Evolutionary conservation across 2,329 filamentous ascomycete species (phyloP).

Genomic region (Ophiostoma himal-ulmi): DNA sequence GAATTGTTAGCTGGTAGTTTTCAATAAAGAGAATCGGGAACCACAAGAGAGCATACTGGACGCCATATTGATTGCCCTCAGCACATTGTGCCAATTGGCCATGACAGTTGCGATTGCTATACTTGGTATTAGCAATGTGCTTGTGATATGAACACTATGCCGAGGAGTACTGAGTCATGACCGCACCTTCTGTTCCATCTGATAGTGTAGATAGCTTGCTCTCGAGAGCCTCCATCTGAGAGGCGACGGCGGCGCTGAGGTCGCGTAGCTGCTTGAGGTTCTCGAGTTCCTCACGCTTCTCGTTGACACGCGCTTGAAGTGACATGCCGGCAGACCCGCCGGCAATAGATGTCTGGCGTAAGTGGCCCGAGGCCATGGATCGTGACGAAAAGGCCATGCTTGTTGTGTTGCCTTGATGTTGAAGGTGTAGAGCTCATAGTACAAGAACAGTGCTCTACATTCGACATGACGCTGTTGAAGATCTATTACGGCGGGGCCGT

Average conservation of each 20-base stretch:
- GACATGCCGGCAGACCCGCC: constrained; percentile 51
- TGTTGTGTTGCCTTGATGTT: not conserved
- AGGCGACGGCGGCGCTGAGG: constrained; percentile 69
- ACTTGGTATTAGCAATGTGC: not conserved
- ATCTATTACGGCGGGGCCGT: constrained; percentile 16
- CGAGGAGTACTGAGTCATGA: not conserved
- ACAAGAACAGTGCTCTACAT: not conserved
- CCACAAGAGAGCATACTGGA: constrained; percentile 54
- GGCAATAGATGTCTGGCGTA: constrained; percentile 56
- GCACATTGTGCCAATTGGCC: constrained; percentile 81
- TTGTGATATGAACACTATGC: not conserved
- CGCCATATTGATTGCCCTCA: constrained; percentile 80
- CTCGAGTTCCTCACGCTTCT: constrained; percentile 79
- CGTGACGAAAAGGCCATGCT: constrained; percentile 27
- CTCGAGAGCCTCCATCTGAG: constrained; percentile 76
- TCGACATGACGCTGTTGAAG: constrained; percentile 3
- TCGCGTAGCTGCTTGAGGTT: constrained; percentile 71
- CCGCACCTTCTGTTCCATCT: constrained; percentile 69
- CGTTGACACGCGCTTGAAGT: constrained; percentile 70
- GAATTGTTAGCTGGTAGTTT: constrained; percentile 8
- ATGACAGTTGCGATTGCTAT: constrained; percentile 76
- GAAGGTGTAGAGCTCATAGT: not conserved
- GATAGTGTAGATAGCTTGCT: constrained; percentile 71
- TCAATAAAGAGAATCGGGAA: too few species aligned
- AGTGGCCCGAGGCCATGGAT: constrained; percentile 55